Base-by-base conservation (phyloP, 495 filamentous ascomycete genomes). In the Xylaria telfairii region DNA sequence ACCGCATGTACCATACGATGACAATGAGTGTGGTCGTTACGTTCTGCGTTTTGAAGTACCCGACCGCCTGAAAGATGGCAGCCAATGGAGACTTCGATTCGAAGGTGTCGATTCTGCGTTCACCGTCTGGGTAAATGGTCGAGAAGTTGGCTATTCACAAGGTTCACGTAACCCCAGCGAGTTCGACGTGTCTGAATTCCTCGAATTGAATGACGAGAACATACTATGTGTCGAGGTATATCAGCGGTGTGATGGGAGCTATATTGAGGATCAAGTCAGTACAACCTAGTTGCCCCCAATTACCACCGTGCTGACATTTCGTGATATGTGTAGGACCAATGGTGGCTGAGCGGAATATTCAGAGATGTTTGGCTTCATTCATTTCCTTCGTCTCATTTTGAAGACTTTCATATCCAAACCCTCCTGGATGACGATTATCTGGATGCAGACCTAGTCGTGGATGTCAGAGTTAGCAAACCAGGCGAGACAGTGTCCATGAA, bases 71-170 rank as follows among this genome's bases (percentile, higher is more conserved):
- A 69, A 78, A 39, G 74, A 77, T 34, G 76, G 61, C 28, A 73
- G 75, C 37, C 82, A 85, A 26, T 77, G 83, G 26, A 78, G 90
- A 26, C 78, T 92, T 39, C 83, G 90, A 47, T 92, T 92, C 61
- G 91, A 92, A 59, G 91, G 90, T 13, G 91, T 92, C 4, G 91
- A 92, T 74, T 86, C 89, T 65, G 87, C 90, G 6, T 92, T 91
- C 74, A 87, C 89, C 69, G 76, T 92, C 19, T 92, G 87, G 86
- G 75, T 92, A 49, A 92, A 92, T 72, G 88, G 87, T 0, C 81
- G 83, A 30, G 78, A 87, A 67, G 86, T 92, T 24, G 91, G 90
- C 21, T 92, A 92, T 75, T 88, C 86, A 21, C 90, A 92, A 70
- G 90, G 90, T 1, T 87, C 87, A 47, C 82, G 90, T 53, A 92